Conservation (phyloP, 2,329 filamentous ascomycete species). For the Dothistroma septosporum region DNA sequence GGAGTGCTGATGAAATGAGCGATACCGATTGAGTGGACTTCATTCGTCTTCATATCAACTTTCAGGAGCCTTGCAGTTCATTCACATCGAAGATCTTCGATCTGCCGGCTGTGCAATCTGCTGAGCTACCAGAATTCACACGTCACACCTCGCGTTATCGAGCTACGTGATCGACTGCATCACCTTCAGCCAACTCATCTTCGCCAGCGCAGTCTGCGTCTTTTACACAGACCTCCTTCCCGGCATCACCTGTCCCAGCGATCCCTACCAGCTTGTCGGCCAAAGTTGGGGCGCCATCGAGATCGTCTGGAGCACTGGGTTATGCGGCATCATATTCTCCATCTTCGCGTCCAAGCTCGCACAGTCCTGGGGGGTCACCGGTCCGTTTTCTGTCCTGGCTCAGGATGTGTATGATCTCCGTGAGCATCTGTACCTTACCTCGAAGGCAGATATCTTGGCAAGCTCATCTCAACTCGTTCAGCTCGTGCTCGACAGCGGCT, state of each 20-base stretch:
- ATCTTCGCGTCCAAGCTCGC: conserved; percentile 58
- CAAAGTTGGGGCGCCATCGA: conserved; percentile 60
- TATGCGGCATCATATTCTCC: conserved; percentile 61
- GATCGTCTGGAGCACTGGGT: conserved; percentile 61
- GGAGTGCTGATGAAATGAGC: conserved; percentile 22
- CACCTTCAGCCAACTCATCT: conserved; percentile 59
- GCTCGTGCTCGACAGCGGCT: no score
- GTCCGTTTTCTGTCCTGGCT: conserved; percentile 63
- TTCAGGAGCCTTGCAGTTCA: no score
- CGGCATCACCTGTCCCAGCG: conserved; percentile 64
- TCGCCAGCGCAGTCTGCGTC: conserved; percentile 61
- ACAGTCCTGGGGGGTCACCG: conserved; percentile 64
- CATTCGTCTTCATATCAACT: background rate
- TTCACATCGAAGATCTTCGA: no score
- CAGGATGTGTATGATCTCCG: conserved; percentile 62
- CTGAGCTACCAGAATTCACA: no score
- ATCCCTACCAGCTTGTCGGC: conserved; percentile 56
- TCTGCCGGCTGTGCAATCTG: no score
- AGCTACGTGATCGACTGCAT: conserved; percentile 28
- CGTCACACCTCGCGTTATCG: no score
- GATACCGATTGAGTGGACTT: conserved; percentile 23
- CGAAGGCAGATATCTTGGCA: no score
- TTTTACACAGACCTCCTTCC: conserved; percentile 65
- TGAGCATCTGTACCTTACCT: conserved; percentile 28
- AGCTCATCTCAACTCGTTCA: no score